Conservation (phyloP, 208 protist species). For the Acanthamoeba triangularis region DNA sequence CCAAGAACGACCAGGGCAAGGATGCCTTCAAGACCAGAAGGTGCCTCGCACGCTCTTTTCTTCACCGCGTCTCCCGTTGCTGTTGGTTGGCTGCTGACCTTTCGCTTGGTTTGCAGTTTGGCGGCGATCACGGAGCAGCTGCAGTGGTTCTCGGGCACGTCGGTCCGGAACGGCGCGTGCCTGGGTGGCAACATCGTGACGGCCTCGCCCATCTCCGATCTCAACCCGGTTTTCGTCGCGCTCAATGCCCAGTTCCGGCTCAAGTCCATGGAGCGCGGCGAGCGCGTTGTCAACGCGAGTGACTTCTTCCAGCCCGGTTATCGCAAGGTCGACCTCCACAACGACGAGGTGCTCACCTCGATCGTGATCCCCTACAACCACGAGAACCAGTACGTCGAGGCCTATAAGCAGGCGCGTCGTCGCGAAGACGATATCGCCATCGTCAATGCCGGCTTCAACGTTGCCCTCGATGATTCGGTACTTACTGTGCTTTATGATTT, state of each 20-base stretch:
- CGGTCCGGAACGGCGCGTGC: conserved; percentile 93
- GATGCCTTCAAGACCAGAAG: conserved; percentile 31
- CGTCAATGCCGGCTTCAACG: conserved; percentile 85
- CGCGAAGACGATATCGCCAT: conserved; percentile 96
- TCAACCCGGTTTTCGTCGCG: conserved; percentile 91
- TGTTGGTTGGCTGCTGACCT: not conserved
- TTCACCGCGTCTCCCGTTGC: not conserved
- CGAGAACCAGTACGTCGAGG: conserved; percentile 84
- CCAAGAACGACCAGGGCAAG: conserved; percentile 45
- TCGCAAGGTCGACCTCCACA: conserved; percentile 85
- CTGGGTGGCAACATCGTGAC: conserved; percentile 94
- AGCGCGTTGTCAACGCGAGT: conserved; percentile 74
- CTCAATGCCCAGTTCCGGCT: conserved; percentile 66
- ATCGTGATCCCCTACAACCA: conserved; percentile 83
- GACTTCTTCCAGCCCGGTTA: conserved; percentile 89
- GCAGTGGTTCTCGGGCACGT: conserved; percentile 88
- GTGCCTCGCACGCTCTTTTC: not conserved
- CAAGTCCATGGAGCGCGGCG: not conserved
- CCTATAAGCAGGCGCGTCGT: conserved; percentile 92
- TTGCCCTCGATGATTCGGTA: not conserved
- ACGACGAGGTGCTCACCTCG: conserved; percentile 88
- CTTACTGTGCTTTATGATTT: not conserved
- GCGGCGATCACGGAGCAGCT: conserved; percentile 81
- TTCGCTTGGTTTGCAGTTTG: not conserved
- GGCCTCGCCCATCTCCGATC: conserved; percentile 93